Evolutionary conservation across 345 rosid genomes (phyloP).

Genomic region (Eucalyptus erythrocorys): DNA sequence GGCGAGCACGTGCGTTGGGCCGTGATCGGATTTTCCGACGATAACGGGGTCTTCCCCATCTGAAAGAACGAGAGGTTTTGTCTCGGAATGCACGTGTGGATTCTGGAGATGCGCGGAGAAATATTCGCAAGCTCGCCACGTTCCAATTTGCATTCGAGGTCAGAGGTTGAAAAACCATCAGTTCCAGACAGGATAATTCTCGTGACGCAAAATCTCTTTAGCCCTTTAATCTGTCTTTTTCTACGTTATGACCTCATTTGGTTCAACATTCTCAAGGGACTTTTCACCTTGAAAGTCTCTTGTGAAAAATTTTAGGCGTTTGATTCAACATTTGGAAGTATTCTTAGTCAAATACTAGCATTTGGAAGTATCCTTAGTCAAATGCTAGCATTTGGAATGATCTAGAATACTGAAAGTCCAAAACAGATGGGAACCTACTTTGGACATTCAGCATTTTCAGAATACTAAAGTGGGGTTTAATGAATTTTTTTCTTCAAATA

Average conservation of each 20-base stretch:
- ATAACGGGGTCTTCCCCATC: neutral
- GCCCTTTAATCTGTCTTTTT: neutral
- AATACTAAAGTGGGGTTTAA: too few species aligned
- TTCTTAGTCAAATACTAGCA: too few species aligned
- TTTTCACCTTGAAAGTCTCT: too few species aligned
- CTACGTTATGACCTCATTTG: neutral
- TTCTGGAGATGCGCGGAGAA: neutral
- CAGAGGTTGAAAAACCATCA: neutral
- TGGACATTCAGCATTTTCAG: too few species aligned
- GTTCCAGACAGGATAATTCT: neutral
- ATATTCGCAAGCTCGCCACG: neutral
- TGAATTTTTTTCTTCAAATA: too few species aligned
- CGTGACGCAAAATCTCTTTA: neutral
- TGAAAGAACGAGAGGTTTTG: neutral
- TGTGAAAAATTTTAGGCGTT: too few species aligned
- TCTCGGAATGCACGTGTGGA: neutral
- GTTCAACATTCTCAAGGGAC: rapidly evolving
- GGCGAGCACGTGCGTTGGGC: neutral
- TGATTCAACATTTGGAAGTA: too few species aligned
- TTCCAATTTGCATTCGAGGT: neutral
- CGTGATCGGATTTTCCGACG: neutral
- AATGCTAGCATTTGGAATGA: too few species aligned
- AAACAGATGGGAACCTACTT: too few species aligned
- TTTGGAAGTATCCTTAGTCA: too few species aligned
- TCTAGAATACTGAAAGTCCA: too few species aligned